Conservation (phyloP, 2,329 filamentous ascomycete genomes). For the Cryoendolithus antarcticus region DNA sequence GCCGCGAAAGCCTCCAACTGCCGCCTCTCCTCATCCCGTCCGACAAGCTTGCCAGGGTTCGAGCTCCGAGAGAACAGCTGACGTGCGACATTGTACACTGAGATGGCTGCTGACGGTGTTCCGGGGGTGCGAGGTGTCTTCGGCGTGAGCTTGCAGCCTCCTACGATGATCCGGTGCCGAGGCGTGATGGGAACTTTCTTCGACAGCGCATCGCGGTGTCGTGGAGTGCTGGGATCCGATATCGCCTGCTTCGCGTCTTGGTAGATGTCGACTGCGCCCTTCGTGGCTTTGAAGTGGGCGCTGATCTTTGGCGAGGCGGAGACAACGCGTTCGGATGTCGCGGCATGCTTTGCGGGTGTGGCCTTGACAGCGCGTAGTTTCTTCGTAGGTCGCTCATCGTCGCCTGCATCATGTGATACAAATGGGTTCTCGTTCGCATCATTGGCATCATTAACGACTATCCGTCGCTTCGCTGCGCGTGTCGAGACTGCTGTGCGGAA, state of each 20-base stretch:
- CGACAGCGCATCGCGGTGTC: conserved; percentile 67
- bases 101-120: conserved; percentile 47
- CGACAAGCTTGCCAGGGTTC: conserved; percentile 61
- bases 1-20: conserved; percentile 60
- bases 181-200: conserved; percentile 63
- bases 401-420: conserved; percentile 18
- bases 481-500: conserved; percentile 15
- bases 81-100: conserved; percentile 75
- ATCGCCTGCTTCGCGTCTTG: conserved; percentile 26
- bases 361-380: conserved; percentile 25
- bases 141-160: conserved; percentile 41
- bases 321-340: conserved; percentile 28
- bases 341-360: conserved; percentile 37
- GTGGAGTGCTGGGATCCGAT: conserved; percentile 54
- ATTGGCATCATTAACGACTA: conserved; percentile 40
- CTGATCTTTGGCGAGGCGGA: conserved; percentile 36
- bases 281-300: conserved; percentile 29
- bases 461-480: conserved; percentile 28
- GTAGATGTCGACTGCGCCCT: conserved; percentile 25
- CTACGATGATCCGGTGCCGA: conserved; percentile 53
- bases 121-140: conserved; percentile 61
- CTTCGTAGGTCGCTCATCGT: conserved; percentile 26
- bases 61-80: conserved; percentile 76
- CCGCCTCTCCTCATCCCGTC: conserved; percentile 56
- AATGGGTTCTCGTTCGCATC: conserved; percentile 58